Conservation (phyloP, 257 asterid species). For the Nicotiana sylvestris region DNA sequence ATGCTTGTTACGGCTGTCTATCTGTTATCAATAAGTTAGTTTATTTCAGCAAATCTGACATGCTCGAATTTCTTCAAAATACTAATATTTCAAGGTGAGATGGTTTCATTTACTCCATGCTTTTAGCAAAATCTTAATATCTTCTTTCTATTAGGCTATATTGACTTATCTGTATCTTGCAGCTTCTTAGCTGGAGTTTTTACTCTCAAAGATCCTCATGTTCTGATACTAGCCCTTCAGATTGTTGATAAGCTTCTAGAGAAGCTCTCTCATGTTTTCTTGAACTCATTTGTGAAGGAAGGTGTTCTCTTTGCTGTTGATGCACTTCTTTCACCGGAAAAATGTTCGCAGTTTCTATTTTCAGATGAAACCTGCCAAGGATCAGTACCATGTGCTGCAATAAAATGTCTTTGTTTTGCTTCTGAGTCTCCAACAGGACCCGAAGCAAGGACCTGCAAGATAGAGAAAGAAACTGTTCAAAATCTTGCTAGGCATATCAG, state of each 20-base stretch:
- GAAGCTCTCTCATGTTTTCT: constrained; percentile 63
- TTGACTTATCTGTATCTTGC: constrained; percentile 19
- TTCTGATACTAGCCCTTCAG: constrained; percentile 65
- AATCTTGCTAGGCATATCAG: constrained; percentile 68
- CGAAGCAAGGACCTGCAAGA: constrained; percentile 50
- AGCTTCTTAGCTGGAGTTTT: constrained; percentile 97
- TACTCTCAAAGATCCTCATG: constrained; percentile 79
- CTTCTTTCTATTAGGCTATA: constrained; percentile 17
- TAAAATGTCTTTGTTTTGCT: constrained; percentile 70
- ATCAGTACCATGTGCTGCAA: constrained; percentile 32
- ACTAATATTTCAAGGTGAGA: constrained; percentile 72
- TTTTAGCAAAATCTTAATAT: constrained; percentile 4
- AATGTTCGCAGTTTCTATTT: constrained; percentile 40
- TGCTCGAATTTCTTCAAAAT: constrained; percentile 61
- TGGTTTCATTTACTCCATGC: constrained; percentile 5
- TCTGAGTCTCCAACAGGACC: constrained; percentile 42
- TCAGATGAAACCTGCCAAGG: constrained; percentile 32
- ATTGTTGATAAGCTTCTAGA: constrained; percentile 65
- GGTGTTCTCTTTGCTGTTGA: constrained; percentile 76
- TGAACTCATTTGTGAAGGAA: constrained; percentile 77
- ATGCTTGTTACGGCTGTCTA: constrained; percentile 75
- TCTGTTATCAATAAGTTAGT: constrained; percentile 80
- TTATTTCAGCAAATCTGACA: constrained; percentile 62
- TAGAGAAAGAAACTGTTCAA: constrained; percentile 54
- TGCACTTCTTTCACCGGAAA: constrained; percentile 56